These are phyloP conservation scores for Mytilinidion resinicola DNA, from an alignment of 495 filamentous ascomycete species.

Conservation along the genomic window DNA sequence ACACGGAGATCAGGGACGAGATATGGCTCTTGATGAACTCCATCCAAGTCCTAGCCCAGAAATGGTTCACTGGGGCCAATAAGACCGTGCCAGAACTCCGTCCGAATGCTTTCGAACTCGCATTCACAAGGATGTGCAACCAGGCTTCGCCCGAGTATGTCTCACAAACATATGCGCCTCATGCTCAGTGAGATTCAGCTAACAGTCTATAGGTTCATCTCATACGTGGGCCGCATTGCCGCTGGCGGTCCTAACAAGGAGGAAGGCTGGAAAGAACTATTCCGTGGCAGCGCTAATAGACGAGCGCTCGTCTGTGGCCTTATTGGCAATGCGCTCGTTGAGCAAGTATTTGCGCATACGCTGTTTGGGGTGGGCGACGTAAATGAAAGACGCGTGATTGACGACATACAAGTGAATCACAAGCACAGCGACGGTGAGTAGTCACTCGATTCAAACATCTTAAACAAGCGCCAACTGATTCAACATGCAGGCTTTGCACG, in stretches of 20 bases:
- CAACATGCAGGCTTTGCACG: constrained; percentile 14
- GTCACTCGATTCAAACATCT: background rate
- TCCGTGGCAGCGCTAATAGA: constrained; percentile 2
- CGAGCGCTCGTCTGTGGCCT: constrained; percentile 13
- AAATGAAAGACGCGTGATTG: background rate
- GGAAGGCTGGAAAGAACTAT: constrained; percentile 16
- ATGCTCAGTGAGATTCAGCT: constrained; percentile 6
- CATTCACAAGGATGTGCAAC: background rate
- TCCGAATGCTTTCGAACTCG: background rate
- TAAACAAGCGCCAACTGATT: background rate
- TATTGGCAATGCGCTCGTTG: constrained; percentile 20
- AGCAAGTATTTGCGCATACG: constrained; percentile 15
- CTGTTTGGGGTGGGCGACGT: constrained; percentile 14
- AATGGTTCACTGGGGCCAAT: too few species aligned
- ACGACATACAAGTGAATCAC: constrained; percentile 1
- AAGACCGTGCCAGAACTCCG: too few species aligned
- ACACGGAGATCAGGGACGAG: constrained; percentile 18
- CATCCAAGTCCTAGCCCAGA: constrained; percentile 7
- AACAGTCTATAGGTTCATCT: too few species aligned
- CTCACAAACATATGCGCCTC: background rate
- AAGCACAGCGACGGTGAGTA: constrained; percentile 15
- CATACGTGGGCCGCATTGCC: constrained; percentile 10
- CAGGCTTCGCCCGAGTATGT: background rate
- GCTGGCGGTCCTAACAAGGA: constrained; percentile 17
- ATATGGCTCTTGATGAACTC: constrained; percentile 15